Base-by-base conservation (phyloP, 2,329 filamentous ascomycete genomes). In the Pezicula neosporulosa region DNA sequence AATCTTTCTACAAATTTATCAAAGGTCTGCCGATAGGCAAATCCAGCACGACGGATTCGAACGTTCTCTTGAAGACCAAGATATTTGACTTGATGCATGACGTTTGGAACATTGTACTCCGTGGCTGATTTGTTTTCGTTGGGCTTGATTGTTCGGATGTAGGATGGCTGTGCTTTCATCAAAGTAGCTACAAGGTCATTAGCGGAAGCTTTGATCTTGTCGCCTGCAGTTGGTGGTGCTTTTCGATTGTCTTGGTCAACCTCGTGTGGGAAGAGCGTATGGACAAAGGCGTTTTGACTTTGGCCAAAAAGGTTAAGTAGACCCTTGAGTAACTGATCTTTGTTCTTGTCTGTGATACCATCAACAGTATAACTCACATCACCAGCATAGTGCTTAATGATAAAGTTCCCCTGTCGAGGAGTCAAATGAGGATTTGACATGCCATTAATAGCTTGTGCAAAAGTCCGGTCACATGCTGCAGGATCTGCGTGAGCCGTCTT, bases 1-100 rank as follows among this genome's bases (percentile, higher is more conserved):
- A 97, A 99, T 38, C 94, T 87, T 66, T 97, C 94, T 28, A 97
- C 91, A 66, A 99, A 99, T 67, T 97, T 97, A 66, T 97, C 94
- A 63, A 96, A 99, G 0, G 90, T 91, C 66, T 97, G 93, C 68
- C 94, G 89, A 65, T 96, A 97, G 2, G 94, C 94, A 64, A 99
- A 99, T 53, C 94, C 94, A 55, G 94, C 94, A 68, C 94, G 85
- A 60, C 94, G 87, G 70, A 99, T 99, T 43, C 94, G 88, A 38
- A 99, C 94, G 78, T 99, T 99, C 72, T 99, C 94, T 69, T 97
- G 93, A n/a, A 99, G 77, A 83, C 94, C 94, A 13, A 99, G 86
- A 64, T 99, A 99, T 68, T 99, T 97, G 79, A 97, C 90, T 69
- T 99, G 94, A 77, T 99, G 94, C 63, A 97, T 78, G 18, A 99